Evolutionary conservation across 495 filamentous ascomycete genomes (phyloP).

Genomic region (Penicillium fimorum): DNA sequence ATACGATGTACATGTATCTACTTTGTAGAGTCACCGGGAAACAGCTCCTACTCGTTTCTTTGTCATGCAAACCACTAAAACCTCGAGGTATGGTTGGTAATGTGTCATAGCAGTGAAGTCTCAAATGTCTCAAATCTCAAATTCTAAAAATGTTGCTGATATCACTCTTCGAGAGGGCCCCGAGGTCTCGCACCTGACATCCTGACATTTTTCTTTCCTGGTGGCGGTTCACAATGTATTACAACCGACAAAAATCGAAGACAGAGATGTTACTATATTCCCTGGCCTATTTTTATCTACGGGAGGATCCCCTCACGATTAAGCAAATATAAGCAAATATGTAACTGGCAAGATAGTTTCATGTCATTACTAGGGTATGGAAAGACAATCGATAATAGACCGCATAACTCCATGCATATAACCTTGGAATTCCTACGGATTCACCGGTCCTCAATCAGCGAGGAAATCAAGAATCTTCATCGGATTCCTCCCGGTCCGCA

Average conservation of each 20-base stretch:
- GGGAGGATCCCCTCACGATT: not conserved
- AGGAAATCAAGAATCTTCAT: slow-evolving; percentile 12
- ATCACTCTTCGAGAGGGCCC: not conserved
- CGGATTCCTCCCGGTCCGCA: slow-evolving; percentile 26
- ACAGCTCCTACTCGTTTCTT: not conserved
- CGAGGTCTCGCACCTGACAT: not conserved
- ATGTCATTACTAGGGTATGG: slow-evolving; percentile 9
- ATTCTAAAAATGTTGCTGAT: not conserved
- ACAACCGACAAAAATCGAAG: not conserved
- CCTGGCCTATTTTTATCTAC: slow-evolving; percentile 8
- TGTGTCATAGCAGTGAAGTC: slow-evolving; percentile 2
- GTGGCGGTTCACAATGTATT: not conserved
- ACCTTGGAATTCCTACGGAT: not conserved
- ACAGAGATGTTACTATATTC: not conserved
- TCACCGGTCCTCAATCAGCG: not conserved
- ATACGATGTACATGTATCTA: not conserved
- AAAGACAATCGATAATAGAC: not conserved
- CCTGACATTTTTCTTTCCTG: not conserved
- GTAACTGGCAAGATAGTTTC: not conserved
- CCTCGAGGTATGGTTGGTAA: not conserved
- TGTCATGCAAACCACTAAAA: not conserved
- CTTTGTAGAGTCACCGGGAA: not conserved
- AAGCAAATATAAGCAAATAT: not conserved
- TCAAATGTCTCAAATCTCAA: not conserved
- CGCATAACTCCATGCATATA: slow-evolving; percentile 8